Evolutionary conservation across 1,284 basidiomycete genomes (phyloP), one percentile per base, ranked within the genome.

Genomic region (Coriolopsis trogii): DNA sequence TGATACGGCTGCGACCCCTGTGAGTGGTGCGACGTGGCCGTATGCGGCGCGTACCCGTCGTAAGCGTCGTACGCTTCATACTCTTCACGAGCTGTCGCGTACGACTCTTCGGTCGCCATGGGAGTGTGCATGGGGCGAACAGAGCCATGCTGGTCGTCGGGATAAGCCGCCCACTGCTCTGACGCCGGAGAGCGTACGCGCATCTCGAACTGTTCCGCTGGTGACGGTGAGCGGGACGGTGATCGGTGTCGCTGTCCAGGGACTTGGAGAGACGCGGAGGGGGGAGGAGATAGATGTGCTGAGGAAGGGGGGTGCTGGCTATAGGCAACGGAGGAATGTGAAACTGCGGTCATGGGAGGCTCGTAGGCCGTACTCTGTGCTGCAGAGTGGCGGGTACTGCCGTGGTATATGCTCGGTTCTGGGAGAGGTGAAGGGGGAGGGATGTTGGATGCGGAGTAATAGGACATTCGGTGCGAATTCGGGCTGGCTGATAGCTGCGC

Each of bases 381-480:
- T 26, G 71, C 18, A 75, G 74, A 30, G 70, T 15, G 78, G 54
- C 53, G 73, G 75, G 49, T 81, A 83, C 56, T 56, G 12, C 40
- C 30, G 36, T 59, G 47, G 74, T 69, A 15, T 82, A 72, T 21
- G 75, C 56, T 59, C 18, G 51, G 28, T 29, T 59, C 74, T 1
- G 83, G 81, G 36, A 81, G 62, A 0, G 86, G 85, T 5, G 85
- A 85, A 9, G 83, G 75, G 9, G 73, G 60, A 2, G 87, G 84
- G 26, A 89, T 74, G 41, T 87, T 84, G 7, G 78, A 86, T 9
- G 74, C 80, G 21, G 88, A 87, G 64, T 91, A 89, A 63, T 88
- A 89, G n/a, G 88, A 89, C 18, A 66, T 58, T 28, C 66, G 28
- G 18, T 56, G 61, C 18, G 63, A 63, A 0, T 64, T 65, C 9